These are phyloP conservation scores for Colletotrichum tropicale DNA, from an alignment of 2,329 filamentous ascomycete species.

Conservation along the genomic window DNA sequence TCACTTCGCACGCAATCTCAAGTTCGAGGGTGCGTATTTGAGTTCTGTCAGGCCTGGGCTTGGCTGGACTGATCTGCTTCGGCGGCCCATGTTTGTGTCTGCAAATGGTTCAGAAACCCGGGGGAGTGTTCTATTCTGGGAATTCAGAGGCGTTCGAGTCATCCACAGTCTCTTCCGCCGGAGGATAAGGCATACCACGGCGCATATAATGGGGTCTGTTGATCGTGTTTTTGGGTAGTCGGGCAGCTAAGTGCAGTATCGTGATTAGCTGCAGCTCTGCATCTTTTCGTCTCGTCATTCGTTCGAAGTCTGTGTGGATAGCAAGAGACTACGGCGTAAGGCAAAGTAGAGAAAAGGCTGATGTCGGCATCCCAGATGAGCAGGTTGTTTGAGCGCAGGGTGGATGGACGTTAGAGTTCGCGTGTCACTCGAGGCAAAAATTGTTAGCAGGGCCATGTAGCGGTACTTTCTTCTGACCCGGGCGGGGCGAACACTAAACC, in stretches of 20 bases:
- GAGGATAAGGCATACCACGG: background rate
- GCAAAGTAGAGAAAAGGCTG: background rate
- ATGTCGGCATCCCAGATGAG: background rate
- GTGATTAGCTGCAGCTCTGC: background rate
- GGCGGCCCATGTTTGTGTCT: background rate
- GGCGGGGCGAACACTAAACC: background rate
- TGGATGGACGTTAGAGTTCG: background rate
- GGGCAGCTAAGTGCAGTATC: background rate
- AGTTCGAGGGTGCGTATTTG: background rate
- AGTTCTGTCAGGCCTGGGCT: background rate
- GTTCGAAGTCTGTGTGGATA: background rate
- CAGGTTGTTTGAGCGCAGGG: slow-evolving; percentile 13
- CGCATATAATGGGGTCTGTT: background rate
- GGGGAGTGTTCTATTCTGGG: background rate
- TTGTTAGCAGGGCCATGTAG: background rate
- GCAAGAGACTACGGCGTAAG: background rate
- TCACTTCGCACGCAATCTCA: background rate
- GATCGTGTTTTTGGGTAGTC: background rate
- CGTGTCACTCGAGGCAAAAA: background rate
- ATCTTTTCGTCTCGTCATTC: slow-evolving; percentile 8
- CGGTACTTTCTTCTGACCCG: background rate
- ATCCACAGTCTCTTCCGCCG: background rate
- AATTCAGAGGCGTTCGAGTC: background rate
- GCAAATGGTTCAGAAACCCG: background rate
- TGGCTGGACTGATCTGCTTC: background rate